These are phyloP conservation scores for Hypoxylon cercidicola DNA, from an alignment of 495 filamentous ascomycete species.

Conservation along the genomic window DNA sequence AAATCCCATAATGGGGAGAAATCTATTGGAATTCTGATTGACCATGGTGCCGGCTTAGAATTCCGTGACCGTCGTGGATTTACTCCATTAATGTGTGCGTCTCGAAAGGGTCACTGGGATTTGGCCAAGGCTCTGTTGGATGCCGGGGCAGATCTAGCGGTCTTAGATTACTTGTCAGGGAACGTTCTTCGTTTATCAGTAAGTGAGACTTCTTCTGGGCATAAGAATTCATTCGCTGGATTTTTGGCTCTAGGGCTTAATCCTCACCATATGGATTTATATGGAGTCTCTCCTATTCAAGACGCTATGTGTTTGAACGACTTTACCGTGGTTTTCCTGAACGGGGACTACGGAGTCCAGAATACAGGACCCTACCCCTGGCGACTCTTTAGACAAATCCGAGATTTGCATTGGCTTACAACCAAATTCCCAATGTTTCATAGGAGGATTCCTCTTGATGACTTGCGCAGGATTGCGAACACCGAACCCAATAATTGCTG, in stretches of 20 bases:
- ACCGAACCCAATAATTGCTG: not conserved
- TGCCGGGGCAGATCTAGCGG: not conserved
- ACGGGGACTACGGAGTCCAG: constrained; percentile 9
- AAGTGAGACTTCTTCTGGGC: not conserved
- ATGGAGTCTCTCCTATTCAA: constrained; percentile 3
- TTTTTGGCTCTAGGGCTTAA: not conserved
- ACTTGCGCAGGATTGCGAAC: constrained; percentile 9
- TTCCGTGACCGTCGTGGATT: not conserved
- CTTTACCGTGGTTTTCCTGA: not conserved
- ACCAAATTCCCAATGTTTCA: not conserved
- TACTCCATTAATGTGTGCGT: constrained; percentile 6
- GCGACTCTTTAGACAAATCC: not conserved
- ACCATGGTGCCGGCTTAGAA: not conserved
- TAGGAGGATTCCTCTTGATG: not conserved
- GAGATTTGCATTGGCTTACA: not conserved
- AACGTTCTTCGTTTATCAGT: not conserved
- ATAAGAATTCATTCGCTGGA: not conserved
- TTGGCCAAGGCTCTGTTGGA: not conserved
- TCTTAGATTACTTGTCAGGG: not conserved
- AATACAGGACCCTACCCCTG: constrained; percentile 3
- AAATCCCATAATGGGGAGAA: not conserved
- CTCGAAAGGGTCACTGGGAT: not conserved
- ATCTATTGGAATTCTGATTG: not conserved
- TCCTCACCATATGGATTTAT: not conserved
- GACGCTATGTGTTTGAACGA: not conserved